Conservation (phyloP, 2,329 filamentous ascomycete species). For the Aspergillus sp. region DNA sequence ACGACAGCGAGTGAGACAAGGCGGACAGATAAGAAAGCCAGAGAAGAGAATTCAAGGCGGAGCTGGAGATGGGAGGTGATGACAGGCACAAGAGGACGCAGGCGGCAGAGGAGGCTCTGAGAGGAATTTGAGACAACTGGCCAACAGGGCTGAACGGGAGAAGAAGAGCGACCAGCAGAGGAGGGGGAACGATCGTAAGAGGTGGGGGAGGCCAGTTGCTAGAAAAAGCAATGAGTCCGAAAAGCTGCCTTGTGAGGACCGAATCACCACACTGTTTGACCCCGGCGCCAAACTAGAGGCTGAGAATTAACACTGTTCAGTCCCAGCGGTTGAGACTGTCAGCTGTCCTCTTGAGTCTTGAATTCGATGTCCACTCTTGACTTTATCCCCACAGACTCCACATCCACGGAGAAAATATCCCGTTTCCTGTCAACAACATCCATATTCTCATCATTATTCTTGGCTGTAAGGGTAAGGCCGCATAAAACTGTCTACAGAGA, state of each 20-base stretch:
- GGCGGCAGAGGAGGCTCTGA: constrained; percentile 9
- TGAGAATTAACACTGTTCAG: not conserved
- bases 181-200: not conserved
- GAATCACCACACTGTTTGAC: constrained; percentile 1
- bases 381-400: not conserved
- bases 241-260: constrained; percentile 17
- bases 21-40: not conserved
- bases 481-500: too few species aligned
- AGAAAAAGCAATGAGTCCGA: constrained; percentile 6
- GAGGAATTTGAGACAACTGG: not conserved
- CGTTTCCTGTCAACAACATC: not conserved
- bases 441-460: too few species aligned
- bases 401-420: not conserved
- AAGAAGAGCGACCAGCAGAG: not conserved
- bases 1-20: constrained; percentile 4
- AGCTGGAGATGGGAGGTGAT: not conserved
- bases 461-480: too few species aligned
- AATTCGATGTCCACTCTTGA: not conserved
- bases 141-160: constrained; percentile 10
- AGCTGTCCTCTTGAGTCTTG: not conserved
- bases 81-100: constrained; percentile 11
- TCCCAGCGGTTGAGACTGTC: too few species aligned
- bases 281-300: constrained; percentile 11
- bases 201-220: not conserved
- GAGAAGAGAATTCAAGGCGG: not conserved